phyloP scores from a whole-genome alignment of 2,329 filamentous ascomycete species.

The Coniochaeta ligniaria region DNA sequence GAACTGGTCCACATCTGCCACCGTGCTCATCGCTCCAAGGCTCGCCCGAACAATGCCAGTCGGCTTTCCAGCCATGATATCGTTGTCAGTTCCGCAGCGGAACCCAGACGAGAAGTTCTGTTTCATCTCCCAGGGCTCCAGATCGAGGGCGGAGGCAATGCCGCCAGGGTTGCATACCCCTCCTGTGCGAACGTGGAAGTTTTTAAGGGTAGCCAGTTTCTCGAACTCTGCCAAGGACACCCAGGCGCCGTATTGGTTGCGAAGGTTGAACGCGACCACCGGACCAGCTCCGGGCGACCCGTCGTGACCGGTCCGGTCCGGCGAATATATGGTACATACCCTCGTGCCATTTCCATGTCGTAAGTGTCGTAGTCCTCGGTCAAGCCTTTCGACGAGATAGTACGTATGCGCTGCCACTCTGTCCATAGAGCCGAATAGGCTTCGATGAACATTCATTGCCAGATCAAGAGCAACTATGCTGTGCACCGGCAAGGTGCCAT shows the following conservation, averaged over 20 bases:
- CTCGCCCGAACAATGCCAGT: conserved; percentile 83
- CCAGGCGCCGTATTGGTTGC: conserved; percentile 63
- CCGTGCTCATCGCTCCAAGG: conserved; percentile 82
- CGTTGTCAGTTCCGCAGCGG: conserved; percentile 76
- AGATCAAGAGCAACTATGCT: conserved; percentile 76
- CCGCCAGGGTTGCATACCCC: conserved; percentile 90
- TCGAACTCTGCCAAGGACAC: conserved; percentile 79
- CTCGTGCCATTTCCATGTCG: conserved; percentile 60
- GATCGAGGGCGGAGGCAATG: conserved; percentile 62
- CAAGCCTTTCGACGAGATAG: conserved; percentile 53
- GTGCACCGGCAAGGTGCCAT: conserved; percentile 87
- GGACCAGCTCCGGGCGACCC: conserved; percentile 52
- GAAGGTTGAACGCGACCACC: conserved; percentile 77
- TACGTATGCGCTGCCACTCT: conserved; percentile 64
- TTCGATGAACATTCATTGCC: conserved; percentile 62
- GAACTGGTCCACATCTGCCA: conserved; percentile 66
- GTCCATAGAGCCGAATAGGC: conserved; percentile 65
- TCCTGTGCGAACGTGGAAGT: conserved; percentile 80
- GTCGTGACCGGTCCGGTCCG: conserved; percentile 10
- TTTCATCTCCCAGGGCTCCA: conserved; percentile 76
- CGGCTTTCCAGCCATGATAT: conserved; percentile 76
- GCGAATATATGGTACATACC: conserved; percentile 62
- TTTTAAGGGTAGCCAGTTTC: conserved; percentile 70
- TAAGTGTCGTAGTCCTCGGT: conserved; percentile 49
- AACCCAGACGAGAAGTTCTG: conserved; percentile 79